phyloP scores from a whole-genome alignment of 129 eudicot species.

The Erigeron canadensis region DNA sequence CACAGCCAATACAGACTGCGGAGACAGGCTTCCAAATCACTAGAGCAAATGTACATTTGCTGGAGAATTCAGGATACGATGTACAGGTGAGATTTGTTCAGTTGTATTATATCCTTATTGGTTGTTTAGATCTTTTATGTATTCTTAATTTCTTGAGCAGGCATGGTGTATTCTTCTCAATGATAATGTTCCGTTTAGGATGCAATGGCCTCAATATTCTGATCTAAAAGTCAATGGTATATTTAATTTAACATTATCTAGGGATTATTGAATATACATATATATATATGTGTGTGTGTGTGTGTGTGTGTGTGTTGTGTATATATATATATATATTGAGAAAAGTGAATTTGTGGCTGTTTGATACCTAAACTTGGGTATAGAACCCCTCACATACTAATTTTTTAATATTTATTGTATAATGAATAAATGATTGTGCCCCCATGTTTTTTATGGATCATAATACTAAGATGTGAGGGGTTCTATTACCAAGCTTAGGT shows the following conservation, averaged over 20 bases:
- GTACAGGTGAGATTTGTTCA: slow-evolving; percentile 48
- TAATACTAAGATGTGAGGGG: too few relatives aligned
- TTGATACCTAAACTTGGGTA: too few relatives aligned
- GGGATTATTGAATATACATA: too few relatives aligned
- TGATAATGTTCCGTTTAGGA: slow-evolving; percentile 64
- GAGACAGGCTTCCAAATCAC: slow-evolving; percentile 54
- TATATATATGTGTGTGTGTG: too few relatives aligned
- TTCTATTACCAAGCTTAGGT: too few relatives aligned
- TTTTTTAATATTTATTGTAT: too few relatives aligned
- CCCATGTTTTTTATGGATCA: too few relatives aligned
- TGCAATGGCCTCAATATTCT: slow-evolving; percentile 71
- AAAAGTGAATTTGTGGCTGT: too few relatives aligned
- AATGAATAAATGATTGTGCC: too few relatives aligned
- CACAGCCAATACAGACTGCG: slow-evolving; percentile 38
- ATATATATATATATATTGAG: too few relatives aligned
- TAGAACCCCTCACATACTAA: too few relatives aligned
- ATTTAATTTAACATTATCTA: slow-evolving; percentile 19
- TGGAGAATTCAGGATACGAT: slow-evolving; percentile 48
- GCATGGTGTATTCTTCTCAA: slow-evolving; percentile 74
- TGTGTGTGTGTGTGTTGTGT: too few relatives aligned
- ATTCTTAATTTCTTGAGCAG: slow-evolving; percentile 31
- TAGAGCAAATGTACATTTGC: slow-evolving; percentile 40
- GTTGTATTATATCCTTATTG: not conserved
- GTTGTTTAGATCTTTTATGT: not conserved
- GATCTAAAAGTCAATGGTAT: slow-evolving; percentile 62